phyloP scores from a whole-genome alignment of 768 basidiomycete species.

The Tylopilus sp. region DNA sequence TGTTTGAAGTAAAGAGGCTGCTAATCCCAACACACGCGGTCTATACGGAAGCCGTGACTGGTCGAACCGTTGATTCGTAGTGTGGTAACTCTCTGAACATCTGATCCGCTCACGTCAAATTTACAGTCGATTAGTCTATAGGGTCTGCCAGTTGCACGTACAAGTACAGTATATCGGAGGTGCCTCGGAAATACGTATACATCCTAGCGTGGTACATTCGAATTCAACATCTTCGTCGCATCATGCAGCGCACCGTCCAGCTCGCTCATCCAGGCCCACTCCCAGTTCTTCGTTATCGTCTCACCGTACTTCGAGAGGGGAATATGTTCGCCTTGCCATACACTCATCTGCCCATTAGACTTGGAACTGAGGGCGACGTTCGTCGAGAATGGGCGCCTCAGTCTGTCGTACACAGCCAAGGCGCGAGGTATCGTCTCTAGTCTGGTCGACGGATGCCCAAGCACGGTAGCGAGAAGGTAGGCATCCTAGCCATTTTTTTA shows the following conservation, averaged over 20 bases:
- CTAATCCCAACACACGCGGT: too few relatives aligned
- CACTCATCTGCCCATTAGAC: constrained; percentile 13
- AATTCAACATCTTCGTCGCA: constrained; percentile 15
- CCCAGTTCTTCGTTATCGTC: constrained; percentile 50
- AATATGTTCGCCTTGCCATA: constrained; percentile 15
- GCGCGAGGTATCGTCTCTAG: constrained; percentile 39
- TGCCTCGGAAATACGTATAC: not conserved
- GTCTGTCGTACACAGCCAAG: constrained; percentile 45
- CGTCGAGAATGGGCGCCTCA: constrained; percentile 46
- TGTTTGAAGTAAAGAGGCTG: too few relatives aligned
- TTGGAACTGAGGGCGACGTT: constrained; percentile 31
- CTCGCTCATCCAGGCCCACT: constrained; percentile 43
- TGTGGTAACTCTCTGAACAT: too few relatives aligned
- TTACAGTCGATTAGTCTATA: too few relatives aligned
- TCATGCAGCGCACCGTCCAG: constrained; percentile 21
- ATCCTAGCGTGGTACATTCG: not conserved
- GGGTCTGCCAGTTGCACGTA: too few relatives aligned
- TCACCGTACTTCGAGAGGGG: constrained; percentile 40
- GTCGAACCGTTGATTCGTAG: too few relatives aligned
- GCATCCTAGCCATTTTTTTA: constrained; percentile 28
- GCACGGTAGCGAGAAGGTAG: constrained; percentile 34
- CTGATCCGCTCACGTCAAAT: too few relatives aligned
- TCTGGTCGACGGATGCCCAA: constrained; percentile 41
- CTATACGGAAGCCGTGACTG: too few relatives aligned
- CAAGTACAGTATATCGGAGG: too few relatives aligned